A percentile compares a stretch with the other conserved stretches of the same genome.
Evolutionary conservation across 441 rosid species (phyloP).

Genomic region (Eutrema salsugineum): DNA sequence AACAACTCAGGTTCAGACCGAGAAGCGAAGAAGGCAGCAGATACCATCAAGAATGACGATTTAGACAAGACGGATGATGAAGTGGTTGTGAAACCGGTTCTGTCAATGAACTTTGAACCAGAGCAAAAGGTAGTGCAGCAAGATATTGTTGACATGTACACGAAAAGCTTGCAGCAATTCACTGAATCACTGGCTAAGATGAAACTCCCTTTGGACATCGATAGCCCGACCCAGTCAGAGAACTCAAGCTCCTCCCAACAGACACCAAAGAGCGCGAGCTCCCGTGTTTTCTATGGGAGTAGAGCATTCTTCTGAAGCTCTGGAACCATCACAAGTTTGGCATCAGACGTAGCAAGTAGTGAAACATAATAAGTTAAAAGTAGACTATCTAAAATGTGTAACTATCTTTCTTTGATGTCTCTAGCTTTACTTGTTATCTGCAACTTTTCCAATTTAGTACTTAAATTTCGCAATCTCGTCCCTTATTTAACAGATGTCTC

Average conservation of each 20-base stretch:
- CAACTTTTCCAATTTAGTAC: constrained; percentile 8
- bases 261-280: constrained; percentile 47
- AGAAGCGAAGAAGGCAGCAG: constrained; percentile 4
- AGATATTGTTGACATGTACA: constrained; percentile 92
- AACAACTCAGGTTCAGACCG: constrained; percentile 38
- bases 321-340: constrained; percentile 11
- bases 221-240: constrained; percentile 61
- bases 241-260: constrained; percentile 78
- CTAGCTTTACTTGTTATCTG: constrained; percentile 8
- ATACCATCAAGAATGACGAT: constrained; percentile 4
- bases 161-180: constrained; percentile 96
- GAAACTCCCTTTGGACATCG: constrained; percentile 87
- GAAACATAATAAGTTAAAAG: constrained; percentile 18
- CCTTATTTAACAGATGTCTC: not conserved
- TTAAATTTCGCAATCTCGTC: not conserved
- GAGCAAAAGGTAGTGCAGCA: constrained; percentile 84
- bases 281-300: constrained; percentile 95
- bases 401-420: constrained; percentile 11
- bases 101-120: constrained; percentile 47
- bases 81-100: constrained; percentile 39
- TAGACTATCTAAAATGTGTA: constrained; percentile 5
- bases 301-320: constrained; percentile 83
- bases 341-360: constrained; percentile 27
- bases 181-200: constrained; percentile 94
- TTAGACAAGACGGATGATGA: constrained; percentile 26